These are phyloP conservation scores for Vigna reflexopilosa DNA, from an alignment of 306 rosid genomes.

Conservation along the genomic window DNA sequence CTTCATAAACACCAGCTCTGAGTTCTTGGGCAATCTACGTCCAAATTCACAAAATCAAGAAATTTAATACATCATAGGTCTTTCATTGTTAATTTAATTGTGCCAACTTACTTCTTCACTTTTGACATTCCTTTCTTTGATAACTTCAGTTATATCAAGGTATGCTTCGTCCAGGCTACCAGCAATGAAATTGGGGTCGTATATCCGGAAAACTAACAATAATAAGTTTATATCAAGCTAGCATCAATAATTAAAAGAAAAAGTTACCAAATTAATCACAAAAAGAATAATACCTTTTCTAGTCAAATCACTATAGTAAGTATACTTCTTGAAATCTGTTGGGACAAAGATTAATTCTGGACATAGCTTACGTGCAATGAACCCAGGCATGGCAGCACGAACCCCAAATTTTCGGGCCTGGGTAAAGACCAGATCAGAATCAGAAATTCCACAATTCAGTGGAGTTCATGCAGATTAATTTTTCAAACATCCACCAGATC, in stretches of 20 bases:
- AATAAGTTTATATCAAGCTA: constrained; percentile 29
- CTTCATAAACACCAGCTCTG: constrained; percentile 71
- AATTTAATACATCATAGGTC: constrained; percentile 30
- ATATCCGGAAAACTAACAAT: constrained; percentile 74
- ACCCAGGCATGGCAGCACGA: constrained; percentile 99
- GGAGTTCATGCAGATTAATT: constrained; percentile 5
- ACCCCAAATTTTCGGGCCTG: constrained; percentile 94
- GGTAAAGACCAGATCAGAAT: constrained; percentile 29
- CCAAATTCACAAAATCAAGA: constrained; percentile 31
- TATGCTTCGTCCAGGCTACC: constrained; percentile 94
- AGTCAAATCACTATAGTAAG: constrained; percentile 71
- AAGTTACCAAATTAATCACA: constrained; percentile 22
- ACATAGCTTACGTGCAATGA: constrained; percentile 86
- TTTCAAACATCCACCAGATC: not conserved
- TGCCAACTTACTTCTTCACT: constrained; percentile 71
- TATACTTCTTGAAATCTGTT: constrained; percentile 81
- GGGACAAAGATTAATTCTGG: constrained; percentile 88
- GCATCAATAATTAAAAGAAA: constrained; percentile 28
- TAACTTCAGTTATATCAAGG: constrained; percentile 87
- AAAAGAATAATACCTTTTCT: constrained; percentile 69
- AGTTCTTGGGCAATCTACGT: constrained; percentile 81
- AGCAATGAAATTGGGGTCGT: constrained; percentile 87
- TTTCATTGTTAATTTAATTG: constrained; percentile 14
- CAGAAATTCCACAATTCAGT: not conserved
- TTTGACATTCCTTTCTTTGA: constrained; percentile 67